Evolutionary conservation across 192 early-diverging fungal species (phyloP).

Genomic region (Linnemannia schmuckeri): DNA sequence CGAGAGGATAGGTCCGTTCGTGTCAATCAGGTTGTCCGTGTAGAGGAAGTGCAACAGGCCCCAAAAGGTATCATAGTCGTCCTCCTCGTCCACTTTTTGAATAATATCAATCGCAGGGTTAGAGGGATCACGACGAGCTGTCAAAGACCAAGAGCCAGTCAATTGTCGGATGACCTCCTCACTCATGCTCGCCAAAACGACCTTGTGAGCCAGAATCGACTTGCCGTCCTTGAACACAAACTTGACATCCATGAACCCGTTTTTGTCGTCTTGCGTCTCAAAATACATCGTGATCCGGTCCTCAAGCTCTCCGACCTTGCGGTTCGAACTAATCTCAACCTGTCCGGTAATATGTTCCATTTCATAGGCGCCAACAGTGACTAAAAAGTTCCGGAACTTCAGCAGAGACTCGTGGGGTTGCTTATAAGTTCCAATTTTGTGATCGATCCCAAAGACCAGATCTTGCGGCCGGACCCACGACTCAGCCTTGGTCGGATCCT

Average conservation of each 20-base stretch:
- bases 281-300: not conserved
- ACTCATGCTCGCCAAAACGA: not conserved
- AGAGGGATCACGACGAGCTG: not conserved
- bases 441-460: not conserved
- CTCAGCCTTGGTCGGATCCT: not conserved
- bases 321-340: not conserved
- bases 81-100: not conserved
- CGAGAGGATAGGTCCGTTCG: not conserved
- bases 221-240: not conserved
- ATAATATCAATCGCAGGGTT: not conserved
- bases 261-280: not conserved
- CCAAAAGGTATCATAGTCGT: not conserved
- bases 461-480: not conserved
- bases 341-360: not conserved
- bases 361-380: not conserved
- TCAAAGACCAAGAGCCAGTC: not conserved
- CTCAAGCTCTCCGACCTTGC: not conserved
- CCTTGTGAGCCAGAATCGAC: conserved; percentile 10
- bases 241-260: conserved; percentile 3
- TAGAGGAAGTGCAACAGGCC: not conserved
- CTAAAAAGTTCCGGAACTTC: not conserved
- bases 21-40: conserved; percentile 5
- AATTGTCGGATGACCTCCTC: not conserved
- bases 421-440: not conserved
- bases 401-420: not conserved